Evolutionary conservation across 163 green algal species (phyloP), one percentile per base, ranked within the genome.

Genomic region (Chlamydomonas reinhardtii): DNA sequence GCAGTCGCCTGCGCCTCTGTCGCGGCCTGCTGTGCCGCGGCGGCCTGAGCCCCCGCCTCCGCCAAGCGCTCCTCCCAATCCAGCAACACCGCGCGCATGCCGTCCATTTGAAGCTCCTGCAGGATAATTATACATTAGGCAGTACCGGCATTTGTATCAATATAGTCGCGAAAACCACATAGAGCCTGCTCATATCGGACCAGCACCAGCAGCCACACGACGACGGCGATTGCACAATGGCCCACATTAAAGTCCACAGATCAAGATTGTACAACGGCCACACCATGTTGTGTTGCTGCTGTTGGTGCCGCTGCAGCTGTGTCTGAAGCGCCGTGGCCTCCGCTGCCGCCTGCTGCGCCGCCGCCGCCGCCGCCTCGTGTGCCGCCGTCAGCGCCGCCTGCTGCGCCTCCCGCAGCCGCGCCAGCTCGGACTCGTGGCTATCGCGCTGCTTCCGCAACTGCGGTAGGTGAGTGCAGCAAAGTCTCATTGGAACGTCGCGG

Each of bases 371-470:
- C 14, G 66, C 66, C 43, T 72, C 15, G 15, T 27, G 32, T 32
- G 61, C 52, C 66, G 71, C 68, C 79, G 34, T 9, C 66, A 76
- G 65, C 16, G 77, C 66, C 15, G 65, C 65, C 65, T 76, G 43
- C 22, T 69, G 43, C 37, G 27, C 35, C 48, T 56, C 48, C 48
- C 48, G 48, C 48, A 56, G 48, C 27, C 19, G 66, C 66, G 69
- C 29, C 48, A 39, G 31, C 64, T 76, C 77, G 1, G 37, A 15
- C 39, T 62, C 39, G 4, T 54, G 64, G 9, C 2, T 4, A 0
- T n/a, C 39, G 19, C 29, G 64, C 29, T 16, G 76, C 39, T 84
- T 65, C 0, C 52, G 64, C 64, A 75, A 34, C 39, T 66, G 16
- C 76, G 76, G 34, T 52, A 12, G 11, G 4, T 12, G 68, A 11